Evolutionary conservation across 2,329 filamentous ascomycete genomes (phyloP).

Genomic region (Pyrenophora graminea): DNA sequence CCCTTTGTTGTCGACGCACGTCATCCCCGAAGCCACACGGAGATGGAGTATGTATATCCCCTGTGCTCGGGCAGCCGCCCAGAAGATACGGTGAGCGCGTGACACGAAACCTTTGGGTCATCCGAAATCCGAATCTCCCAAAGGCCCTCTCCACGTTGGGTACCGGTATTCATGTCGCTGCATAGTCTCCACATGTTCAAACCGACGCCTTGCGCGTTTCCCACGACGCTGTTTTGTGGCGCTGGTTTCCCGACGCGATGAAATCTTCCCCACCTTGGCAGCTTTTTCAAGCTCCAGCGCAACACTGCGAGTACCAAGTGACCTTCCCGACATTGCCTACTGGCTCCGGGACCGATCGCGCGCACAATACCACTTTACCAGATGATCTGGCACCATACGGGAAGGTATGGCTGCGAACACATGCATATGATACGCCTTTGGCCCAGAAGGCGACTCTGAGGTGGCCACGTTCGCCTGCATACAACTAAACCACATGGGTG

Average conservation of each 20-base stretch:
- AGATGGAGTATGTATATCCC: constrained; percentile 6
- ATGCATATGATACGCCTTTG: constrained; percentile 34
- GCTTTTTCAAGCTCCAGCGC: constrained; percentile 3
- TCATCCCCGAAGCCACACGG: constrained; percentile 19
- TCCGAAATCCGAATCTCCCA: constrained; percentile 5
- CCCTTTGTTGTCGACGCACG: constrained; percentile 8
- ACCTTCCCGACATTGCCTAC: constrained; percentile 19
- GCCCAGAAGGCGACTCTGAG: constrained; percentile 42
- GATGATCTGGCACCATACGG: constrained; percentile 47
- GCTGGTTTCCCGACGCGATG: constrained; percentile 12
- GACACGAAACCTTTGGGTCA: constrained; percentile 23
- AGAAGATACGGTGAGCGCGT: constrained; percentile 28
- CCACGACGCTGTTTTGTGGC: constrained; percentile 13
- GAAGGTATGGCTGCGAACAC: constrained; percentile 40
- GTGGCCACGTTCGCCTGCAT: constrained; percentile 46
- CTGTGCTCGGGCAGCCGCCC: constrained; percentile 5
- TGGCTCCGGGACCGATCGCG: constrained; percentile 42
- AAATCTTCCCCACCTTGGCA: constrained; percentile 27
- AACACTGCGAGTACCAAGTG: constrained; percentile 21
- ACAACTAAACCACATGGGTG: constrained; percentile 43
- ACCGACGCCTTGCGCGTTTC: constrained; percentile 5
- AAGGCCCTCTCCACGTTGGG: not conserved
- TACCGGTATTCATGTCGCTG: not conserved
- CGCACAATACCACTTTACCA: constrained; percentile 29
- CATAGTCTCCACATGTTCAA: constrained; percentile 9